These are phyloP conservation scores for Carex scoparia DNA, from an alignment of 176 grass and related monocot genomes.

Conservation along the genomic window DNA sequence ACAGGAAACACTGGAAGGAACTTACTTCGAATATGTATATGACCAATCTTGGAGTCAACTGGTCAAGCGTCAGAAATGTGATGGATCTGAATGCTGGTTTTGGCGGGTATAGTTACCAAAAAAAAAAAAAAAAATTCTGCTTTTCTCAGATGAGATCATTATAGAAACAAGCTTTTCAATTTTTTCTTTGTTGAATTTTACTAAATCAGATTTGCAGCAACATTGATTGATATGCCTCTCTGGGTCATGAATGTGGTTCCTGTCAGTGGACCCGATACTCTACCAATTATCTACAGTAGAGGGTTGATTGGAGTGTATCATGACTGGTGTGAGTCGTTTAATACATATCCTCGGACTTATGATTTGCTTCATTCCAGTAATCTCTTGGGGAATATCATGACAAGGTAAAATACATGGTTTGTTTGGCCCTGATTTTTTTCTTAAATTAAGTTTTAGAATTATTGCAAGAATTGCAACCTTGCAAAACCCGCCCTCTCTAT, in stretches of 20 bases:
- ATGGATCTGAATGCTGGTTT: conserved; percentile 95
- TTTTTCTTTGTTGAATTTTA: conserved; percentile 7
- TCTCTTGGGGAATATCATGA: conserved; percentile 52
- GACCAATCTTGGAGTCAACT: conserved; percentile 57
- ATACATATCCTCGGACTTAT: conserved; percentile 90
- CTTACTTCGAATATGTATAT: conserved; percentile 68
- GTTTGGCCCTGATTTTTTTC: background rate
- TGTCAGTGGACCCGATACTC: conserved; percentile 49
- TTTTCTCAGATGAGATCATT: conserved; percentile 18
- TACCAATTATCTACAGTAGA: conserved; percentile 77
- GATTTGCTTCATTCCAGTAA: conserved; percentile 78
- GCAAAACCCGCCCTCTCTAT: background rate
- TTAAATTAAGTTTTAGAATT: background rate
- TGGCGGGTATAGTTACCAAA: conserved; percentile 58
- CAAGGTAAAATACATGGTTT: conserved; percentile 38
- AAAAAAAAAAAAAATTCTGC: background rate
- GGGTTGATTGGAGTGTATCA: conserved; percentile 91
- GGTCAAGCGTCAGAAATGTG: conserved; percentile 71
- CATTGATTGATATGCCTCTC: conserved; percentile 56
- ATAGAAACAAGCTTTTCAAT: background rate
- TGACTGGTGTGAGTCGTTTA: conserved; percentile 95
- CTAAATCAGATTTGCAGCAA: conserved; percentile 64
- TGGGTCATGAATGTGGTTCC: conserved; percentile 97
- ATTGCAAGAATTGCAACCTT: background rate
- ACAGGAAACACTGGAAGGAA: conserved; percentile 53